Base-by-base conservation (phyloP, 306 rosid species). In the Vigna trinervia region DNA sequence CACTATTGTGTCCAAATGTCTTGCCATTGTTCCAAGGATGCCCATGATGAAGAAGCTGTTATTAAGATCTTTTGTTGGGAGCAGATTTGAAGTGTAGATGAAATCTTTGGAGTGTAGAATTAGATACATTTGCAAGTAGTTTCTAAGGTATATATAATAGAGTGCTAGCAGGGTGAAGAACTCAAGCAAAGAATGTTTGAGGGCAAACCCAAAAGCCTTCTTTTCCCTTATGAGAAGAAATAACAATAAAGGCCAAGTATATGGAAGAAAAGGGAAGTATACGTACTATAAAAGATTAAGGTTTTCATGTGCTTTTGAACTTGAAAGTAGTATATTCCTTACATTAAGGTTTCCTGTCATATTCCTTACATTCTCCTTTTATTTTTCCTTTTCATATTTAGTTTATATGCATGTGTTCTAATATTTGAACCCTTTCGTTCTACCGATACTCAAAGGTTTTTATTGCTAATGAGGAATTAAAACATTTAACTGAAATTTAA, bases 11-110 rank as follows among this genome's bases (percentile, higher is more conserved):
- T 94, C 90, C 74, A 91, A 75, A 82, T 82, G 46, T 82, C 87
- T 91, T 47, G 92, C 97, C 9, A 90, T 63, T 41, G 86, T 81
- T 68, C 80, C 96, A 61, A 94, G 88, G 76, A 88, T 51, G 62
- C 96, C 96, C 98, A 93, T 93, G 68, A 66, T 57, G 84, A 73
- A 52, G 73, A 75, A 79, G 73, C 22, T 68, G 47, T 34, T 48
- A 79, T 46, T 77, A 71, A 38, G 76, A 73, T 53, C 6, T 69
- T 76, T 43, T 68, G 23, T 26, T 52, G 39, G 11, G 38, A 6
- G 3, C 48, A 41, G 12, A 62, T 62, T 34, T 46, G 65, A 54
- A 56, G 75, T 39, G 1, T 41, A 5, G 57, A n/a, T 75, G 63
- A 28, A 70, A 74, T 69, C 19, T 59, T 45, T 70, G 23, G 4